These are phyloP conservation scores for Reticulascus tulasneorum DNA, from an alignment of 2,329 filamentous ascomycete genomes.

Conservation along the genomic window DNA sequence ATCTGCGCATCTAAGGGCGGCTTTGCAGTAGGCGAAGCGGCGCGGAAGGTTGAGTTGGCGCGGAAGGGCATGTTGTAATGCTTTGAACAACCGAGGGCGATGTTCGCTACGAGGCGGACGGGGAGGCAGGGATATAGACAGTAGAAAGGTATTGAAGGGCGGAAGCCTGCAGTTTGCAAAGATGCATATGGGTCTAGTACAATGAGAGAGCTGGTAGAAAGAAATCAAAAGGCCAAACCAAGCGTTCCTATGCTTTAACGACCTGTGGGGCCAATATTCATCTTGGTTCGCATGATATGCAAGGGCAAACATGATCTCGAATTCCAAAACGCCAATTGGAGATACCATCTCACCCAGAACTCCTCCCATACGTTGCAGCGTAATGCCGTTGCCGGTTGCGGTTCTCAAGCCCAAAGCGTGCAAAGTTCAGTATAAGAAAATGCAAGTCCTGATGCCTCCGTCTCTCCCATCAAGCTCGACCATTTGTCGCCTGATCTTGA, in stretches of 20 bases:
- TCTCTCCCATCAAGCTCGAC: conserved; percentile 10
- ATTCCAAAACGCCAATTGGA: conserved; percentile 9
- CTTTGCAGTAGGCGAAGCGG: conserved; percentile 66
- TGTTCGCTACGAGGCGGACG: too few species aligned
- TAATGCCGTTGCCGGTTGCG: conserved; percentile 15
- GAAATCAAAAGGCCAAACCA: too few species aligned
- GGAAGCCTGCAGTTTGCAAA: too few species aligned
- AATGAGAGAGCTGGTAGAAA: too few species aligned
- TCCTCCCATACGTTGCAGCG: conserved; percentile 9
- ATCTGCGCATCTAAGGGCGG: conserved; percentile 74
- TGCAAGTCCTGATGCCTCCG: conserved; percentile 7
- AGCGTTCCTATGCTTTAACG: too few species aligned
- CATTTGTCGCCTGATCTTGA: conserved; percentile 10
- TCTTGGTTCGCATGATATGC: too few species aligned
- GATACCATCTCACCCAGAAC: conserved; percentile 14
- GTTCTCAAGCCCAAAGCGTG: conserved; percentile 9
- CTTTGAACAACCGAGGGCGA: background rate
- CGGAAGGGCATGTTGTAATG: conserved; percentile 72
- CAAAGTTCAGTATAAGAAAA: conserved; percentile 10
- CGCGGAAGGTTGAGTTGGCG: conserved; percentile 73
- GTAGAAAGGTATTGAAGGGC: conserved; percentile 2
- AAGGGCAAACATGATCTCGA: too few species aligned
- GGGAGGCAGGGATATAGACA: background rate
- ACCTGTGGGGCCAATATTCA: too few species aligned
- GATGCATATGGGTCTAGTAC: too few species aligned